phyloP scores from a whole-genome alignment of 2,329 filamentous ascomycete genomes.

The Cladosporium oxysporum region DNA sequence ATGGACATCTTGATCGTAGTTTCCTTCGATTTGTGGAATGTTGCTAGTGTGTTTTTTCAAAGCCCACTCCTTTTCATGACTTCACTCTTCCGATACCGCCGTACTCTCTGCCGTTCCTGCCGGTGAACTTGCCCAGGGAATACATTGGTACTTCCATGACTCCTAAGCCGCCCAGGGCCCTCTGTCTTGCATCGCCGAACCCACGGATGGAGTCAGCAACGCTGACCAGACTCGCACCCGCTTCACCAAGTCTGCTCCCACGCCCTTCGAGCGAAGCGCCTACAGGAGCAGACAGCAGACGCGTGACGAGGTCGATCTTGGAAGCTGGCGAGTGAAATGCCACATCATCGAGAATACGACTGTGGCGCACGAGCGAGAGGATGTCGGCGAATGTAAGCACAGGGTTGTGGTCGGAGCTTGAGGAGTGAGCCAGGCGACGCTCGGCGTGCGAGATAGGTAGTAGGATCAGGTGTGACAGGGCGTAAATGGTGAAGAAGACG shows the following conservation, averaged over 20 bases:
- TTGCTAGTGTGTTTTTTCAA: neutral
- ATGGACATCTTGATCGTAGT: neutral
- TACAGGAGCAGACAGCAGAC: slow-evolving; percentile 60
- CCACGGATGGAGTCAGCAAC: slow-evolving; percentile 38
- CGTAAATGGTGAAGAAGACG: slow-evolving; percentile 71
- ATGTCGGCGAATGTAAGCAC: slow-evolving; percentile 74
- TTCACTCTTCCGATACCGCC: slow-evolving; percentile 59
- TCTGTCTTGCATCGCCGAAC: slow-evolving; percentile 34
- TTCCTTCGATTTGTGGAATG: neutral
- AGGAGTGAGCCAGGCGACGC: slow-evolving; percentile 55
- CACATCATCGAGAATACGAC: slow-evolving; percentile 69
- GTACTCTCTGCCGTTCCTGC: slow-evolving; percentile 61
- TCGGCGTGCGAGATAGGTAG: slow-evolving; percentile 55
- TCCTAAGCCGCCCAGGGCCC: slow-evolving; percentile 23
- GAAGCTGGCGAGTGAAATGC: slow-evolving; percentile 69
- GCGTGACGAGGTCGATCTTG: slow-evolving; percentile 68
- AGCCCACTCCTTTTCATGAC: neutral
- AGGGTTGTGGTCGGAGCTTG: slow-evolving; percentile 64
- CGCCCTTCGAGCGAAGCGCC: slow-evolving; percentile 48
- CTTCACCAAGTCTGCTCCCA: slow-evolving; percentile 22
- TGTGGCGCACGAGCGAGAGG: slow-evolving; percentile 74
- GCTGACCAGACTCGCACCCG: slow-evolving; percentile 30
- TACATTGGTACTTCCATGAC: slow-evolving; percentile 48
- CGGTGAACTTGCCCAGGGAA: slow-evolving; percentile 59
- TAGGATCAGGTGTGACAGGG: slow-evolving; percentile 68